These are phyloP conservation scores for Citrus reticulata DNA, from an alignment of 345 rosid genomes.

Conservation along the genomic window DNA sequence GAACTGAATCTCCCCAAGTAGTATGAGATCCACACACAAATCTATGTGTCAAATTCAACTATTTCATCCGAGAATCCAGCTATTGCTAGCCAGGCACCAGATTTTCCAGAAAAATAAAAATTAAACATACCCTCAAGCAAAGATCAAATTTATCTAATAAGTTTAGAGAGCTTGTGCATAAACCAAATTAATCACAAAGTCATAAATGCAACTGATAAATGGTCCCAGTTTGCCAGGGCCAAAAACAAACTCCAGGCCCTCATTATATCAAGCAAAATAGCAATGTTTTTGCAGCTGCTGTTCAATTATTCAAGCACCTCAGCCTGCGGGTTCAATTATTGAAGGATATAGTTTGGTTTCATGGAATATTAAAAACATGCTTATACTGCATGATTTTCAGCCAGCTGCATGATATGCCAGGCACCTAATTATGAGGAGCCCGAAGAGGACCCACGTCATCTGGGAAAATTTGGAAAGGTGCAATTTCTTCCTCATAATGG, in stretches of 20 bases:
- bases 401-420: not conserved
- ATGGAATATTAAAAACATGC: not conserved
- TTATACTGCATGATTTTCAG: not conserved
- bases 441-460: not conserved
- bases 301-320: not conserved
- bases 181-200: not conserved
- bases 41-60: not conserved
- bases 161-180: not conserved
- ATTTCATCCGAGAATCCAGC: not conserved
- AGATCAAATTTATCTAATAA: not conserved
- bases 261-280: not conserved
- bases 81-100: not conserved
- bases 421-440: not conserved
- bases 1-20: too few species aligned
- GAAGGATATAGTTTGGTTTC: not conserved
- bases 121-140: not conserved
- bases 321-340: not conserved
- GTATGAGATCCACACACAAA: not conserved
- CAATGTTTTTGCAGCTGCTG: not conserved
- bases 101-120: not conserved
- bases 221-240: not conserved
- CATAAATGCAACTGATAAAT: not conserved
- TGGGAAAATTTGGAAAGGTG: not conserved
- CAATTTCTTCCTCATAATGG: not conserved
- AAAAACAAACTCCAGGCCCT: not conserved